Percentiles rank a stretch among this genome's conserved stretches.
These are phyloP conservation scores for Colletotrichum eleusines DNA, from an alignment of 2,329 filamentous ascomycete genomes.

Conservation along the genomic window DNA sequence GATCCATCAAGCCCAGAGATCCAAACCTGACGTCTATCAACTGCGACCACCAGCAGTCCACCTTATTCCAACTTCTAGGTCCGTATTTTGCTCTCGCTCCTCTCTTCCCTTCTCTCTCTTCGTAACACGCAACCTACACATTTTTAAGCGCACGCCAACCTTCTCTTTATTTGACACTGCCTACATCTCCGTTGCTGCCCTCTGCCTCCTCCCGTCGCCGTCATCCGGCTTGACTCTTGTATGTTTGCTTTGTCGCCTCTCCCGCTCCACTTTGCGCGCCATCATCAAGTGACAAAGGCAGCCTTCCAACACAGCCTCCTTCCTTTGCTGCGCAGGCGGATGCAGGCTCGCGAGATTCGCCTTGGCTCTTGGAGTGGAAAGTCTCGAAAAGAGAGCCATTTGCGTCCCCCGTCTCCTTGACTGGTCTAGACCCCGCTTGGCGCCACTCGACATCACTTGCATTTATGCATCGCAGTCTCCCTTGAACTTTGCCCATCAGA, in stretches of 20 bases:
- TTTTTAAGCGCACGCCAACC: neutral
- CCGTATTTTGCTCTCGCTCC: slow-evolving; percentile 14
- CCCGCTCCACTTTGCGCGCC: neutral
- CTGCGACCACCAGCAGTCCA: slow-evolving; percentile 33
- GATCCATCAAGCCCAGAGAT: slow-evolving; percentile 30
- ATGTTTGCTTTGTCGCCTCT: slow-evolving; percentile 32
- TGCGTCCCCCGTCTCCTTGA: slow-evolving; percentile 17
- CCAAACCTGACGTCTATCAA: slow-evolving; percentile 33
- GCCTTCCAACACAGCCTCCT: slow-evolving; percentile 35
- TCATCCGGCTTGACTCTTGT: slow-evolving; percentile 16
- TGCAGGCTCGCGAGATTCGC: slow-evolving; percentile 5
- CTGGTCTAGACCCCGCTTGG: slow-evolving; percentile 28
- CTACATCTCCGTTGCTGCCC: neutral
- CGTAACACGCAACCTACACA: slow-evolving; percentile 9
- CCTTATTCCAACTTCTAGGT: slow-evolving; percentile 36
- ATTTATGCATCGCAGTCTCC: slow-evolving; percentile 38
- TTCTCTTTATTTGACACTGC: slow-evolving; percentile 30
- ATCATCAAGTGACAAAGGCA: slow-evolving; percentile 37
- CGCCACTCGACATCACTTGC: slow-evolving; percentile 33
- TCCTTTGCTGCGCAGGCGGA: slow-evolving; percentile 15
- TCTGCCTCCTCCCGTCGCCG: neutral
- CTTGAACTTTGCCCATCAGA: slow-evolving; percentile 11
- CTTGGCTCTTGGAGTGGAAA: slow-evolving; percentile 29
- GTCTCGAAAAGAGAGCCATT: slow-evolving; percentile 27
- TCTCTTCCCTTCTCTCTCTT: slow-evolving; percentile 1